Evolutionary conservation across 2,329 filamentous ascomycete genomes (phyloP), one percentile per base, ranked within the genome.

Genomic region (Talaromyces sp.): DNA sequence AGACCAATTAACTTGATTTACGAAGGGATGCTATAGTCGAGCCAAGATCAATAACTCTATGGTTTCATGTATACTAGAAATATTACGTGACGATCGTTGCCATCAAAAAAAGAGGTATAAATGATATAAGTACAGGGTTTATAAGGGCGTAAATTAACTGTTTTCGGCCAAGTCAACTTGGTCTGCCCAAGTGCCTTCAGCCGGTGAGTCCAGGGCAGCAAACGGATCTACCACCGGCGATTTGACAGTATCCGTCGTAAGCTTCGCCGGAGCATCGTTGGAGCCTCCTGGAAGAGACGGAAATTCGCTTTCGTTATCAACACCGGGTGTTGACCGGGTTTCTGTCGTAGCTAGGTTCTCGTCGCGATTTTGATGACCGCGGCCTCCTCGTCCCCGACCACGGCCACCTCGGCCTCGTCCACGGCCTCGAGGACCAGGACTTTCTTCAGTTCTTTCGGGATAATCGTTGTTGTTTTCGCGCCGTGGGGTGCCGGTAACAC

Each of bases 401-500:
- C 72, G 69, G 30, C 70, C 68, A 51, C 64, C 64, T 34, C 69
- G 52, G 30, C 70, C 65, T 40, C 61, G 61, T 10, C 63, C 63
- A 16, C 61, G 61, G 50, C 56, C 33, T 36, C 57, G 34, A 36
- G 51, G 58, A 53, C 61, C 42, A 12, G 60, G 50, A 10, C 33
- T 23, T n/a, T 61, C 69, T 16, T 72, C 69, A n/a, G 67, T 65
- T 33, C 66, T 31, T 40, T 65, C 61, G 61, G 66, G 65, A 3
- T 68, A 68, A 28, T 69, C 69, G 36, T 30, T 51, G 14, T 51
- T 51, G 14, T 51, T 51, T 73, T 72, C 71, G 8, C 69, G 68
- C 54, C 74, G 68, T 5, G 64, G 61, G 33, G 70, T 66, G 18
- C 74, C 77, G 44, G 75, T 75, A 8, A 85, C 75, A 30, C 79